Percentiles rank a stretch among this genome's conserved stretches.
Conservation (phyloP, 257 asterid species). For the Euphrasia confusa region DNA sequence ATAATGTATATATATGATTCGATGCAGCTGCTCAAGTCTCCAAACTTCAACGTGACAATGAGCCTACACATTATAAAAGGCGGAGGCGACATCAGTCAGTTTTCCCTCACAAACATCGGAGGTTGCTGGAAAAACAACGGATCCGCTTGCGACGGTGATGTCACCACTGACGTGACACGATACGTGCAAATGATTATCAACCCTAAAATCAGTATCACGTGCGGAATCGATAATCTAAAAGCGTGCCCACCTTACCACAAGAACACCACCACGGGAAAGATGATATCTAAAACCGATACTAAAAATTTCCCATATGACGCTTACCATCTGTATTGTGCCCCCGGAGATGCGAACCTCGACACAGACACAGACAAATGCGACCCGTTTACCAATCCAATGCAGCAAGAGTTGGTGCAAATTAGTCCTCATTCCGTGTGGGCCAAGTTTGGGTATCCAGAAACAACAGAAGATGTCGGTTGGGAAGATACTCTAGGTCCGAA, state of each 20-base stretch:
- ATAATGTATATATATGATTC: too few relatives aligned
- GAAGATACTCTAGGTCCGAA: constrained; percentile 49
- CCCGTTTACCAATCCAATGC: constrained; percentile 87
- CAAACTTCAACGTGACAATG: constrained; percentile 50
- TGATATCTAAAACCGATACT: constrained; percentile 48
- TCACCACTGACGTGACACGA: constrained; percentile 69
- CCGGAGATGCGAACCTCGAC: constrained; percentile 65
- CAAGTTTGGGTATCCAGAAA: constrained; percentile 68
- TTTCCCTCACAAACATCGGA: constrained; percentile 72
- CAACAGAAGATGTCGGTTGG: constrained; percentile 68
- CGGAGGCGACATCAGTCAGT: constrained; percentile 77
- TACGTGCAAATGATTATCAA: constrained; percentile 85
- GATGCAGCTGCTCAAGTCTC: too few relatives aligned
- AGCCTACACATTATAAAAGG: constrained; percentile 66
- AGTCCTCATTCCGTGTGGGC: constrained; percentile 86
- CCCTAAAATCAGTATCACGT: constrained; percentile 71
- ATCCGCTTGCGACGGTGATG: constrained; percentile 66
- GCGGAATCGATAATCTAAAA: constrained; percentile 50
- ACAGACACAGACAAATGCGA: constrained; percentile 63
- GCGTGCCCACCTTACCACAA: constrained; percentile 80
- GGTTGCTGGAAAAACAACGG: constrained; percentile 87
- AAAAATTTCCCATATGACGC: constrained; percentile 68
- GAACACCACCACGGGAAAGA: constrained; percentile 44
- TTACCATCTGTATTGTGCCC: constrained; percentile 77
- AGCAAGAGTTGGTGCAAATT: constrained; percentile 76